A percentile compares a stretch with the other conserved stretches of the same genome.
Evolutionary conservation across 1,284 basidiomycete genomes (phyloP).

Genomic region (Mycena sp.): DNA sequence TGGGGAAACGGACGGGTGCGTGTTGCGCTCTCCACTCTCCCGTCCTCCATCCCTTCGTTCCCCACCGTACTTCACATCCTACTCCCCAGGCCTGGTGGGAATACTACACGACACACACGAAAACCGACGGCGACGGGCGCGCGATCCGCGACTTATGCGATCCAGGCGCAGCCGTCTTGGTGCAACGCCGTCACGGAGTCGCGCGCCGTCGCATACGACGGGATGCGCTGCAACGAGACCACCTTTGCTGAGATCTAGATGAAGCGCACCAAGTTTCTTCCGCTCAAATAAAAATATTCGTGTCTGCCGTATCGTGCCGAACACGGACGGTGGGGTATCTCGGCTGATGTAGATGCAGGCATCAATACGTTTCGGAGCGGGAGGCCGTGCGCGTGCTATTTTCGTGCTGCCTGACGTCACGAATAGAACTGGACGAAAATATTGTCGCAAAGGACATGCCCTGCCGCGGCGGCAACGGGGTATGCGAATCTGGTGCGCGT

Average conservation of each 20-base stretch:
- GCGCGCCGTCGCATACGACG: conserved; percentile 62
- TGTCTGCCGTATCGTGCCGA: conserved; percentile 66
- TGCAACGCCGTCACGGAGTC: conserved; percentile 66
- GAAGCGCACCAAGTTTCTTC: conserved; percentile 50
- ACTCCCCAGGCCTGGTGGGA: conserved; percentile 54
- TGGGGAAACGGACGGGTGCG: conserved; percentile 70
- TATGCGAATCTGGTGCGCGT: conserved; percentile 59
- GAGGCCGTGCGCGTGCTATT: no score
- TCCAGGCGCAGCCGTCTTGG: conserved; percentile 73
- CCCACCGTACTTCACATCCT: conserved; percentile 31
- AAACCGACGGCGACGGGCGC: conserved; percentile 62
- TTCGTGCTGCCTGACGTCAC: no score
- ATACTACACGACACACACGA: conserved; percentile 54
- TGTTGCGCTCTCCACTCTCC: no score
- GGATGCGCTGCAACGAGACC: no score
- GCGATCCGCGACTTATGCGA: conserved; percentile 59
- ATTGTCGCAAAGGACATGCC: conserved; percentile 58
- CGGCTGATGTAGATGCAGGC: conserved; percentile 51
- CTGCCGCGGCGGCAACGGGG: conserved; percentile 60
- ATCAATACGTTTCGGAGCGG: conserved; percentile 70
- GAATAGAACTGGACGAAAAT: conserved; percentile 69
- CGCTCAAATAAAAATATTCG: conserved; percentile 33
- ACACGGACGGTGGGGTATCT: conserved; percentile 60
- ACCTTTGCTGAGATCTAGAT: conserved; percentile 50
- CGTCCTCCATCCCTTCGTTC: no score